Conservation (phyloP, 345 rosid genomes). For the Luvunga scandens region DNA sequence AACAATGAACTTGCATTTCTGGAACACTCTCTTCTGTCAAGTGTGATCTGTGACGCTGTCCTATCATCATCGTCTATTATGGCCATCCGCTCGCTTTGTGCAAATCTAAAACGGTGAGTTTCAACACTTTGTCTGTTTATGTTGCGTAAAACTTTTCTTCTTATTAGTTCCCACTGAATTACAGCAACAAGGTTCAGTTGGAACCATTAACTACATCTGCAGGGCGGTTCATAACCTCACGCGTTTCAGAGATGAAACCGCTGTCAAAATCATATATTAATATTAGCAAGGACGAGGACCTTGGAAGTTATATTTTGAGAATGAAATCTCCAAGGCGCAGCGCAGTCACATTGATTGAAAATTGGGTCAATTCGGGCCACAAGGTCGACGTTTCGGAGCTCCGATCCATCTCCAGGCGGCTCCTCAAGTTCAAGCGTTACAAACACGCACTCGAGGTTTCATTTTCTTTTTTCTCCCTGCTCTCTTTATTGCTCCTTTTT, state of each 20-base stretch:
- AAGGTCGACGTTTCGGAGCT: constrained; percentile 38
- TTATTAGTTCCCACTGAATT: not conserved
- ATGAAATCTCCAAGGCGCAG: constrained; percentile 26
- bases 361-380: constrained; percentile 38
- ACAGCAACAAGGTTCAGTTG: constrained; percentile 6
- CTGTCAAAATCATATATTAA: not conserved
- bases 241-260: constrained; percentile 9
- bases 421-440: constrained; percentile 38
- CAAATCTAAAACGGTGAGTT: constrained; percentile 13
- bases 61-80: not conserved
- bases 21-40: not conserved
- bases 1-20: too few relatives aligned
- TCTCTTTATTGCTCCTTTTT: not conserved
- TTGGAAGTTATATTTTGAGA: constrained; percentile 35
- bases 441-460: constrained; percentile 55
- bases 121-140: not conserved
- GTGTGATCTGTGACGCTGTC: not conserved
- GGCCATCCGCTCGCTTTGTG: constrained; percentile 27
- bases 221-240: constrained; percentile 30
- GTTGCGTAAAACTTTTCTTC: too few relatives aligned
- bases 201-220: not conserved
- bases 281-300: constrained; percentile 8
- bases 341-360: constrained; percentile 31
- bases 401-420: constrained; percentile 33
- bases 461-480: not conserved